A percentile compares a stretch with the other conserved stretches of the same genome.
phyloP scores from a whole-genome alignment of 2,329 filamentous ascomycete species.

The Aspergillus ustus region DNA sequence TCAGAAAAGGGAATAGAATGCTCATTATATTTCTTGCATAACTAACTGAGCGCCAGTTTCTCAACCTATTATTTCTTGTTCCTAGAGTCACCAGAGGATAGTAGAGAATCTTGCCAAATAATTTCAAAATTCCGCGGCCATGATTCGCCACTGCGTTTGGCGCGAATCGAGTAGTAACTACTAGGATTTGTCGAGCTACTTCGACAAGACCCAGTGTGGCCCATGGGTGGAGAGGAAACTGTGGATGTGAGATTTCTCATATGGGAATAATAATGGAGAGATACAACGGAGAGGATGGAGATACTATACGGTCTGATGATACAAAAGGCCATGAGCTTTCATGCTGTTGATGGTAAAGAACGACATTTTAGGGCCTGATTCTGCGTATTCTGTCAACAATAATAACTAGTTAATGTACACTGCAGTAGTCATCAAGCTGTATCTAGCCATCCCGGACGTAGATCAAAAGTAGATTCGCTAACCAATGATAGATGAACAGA shows the following conservation, averaged over 20 bases:
- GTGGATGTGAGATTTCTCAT: background rate
- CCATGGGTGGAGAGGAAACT: conserved; percentile 16
- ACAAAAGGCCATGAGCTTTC: background rate
- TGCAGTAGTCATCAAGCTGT: background rate
- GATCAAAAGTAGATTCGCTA: background rate
- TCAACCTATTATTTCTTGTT: background rate
- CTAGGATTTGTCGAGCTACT: background rate
- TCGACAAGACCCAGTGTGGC: conserved; percentile 4
- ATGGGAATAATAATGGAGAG: background rate
- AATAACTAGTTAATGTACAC: too few relatives aligned
- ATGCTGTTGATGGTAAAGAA: background rate
- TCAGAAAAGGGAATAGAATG: background rate
- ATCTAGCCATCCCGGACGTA: background rate
- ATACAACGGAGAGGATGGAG: background rate
- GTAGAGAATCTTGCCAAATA: background rate
- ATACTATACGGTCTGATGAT: background rate
- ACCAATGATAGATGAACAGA: background rate
- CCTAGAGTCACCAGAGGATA: background rate
- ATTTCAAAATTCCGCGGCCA: background rate
- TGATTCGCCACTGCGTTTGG: conserved; percentile 1
- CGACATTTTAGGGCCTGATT: too few relatives aligned
- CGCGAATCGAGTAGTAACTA: conserved; percentile 9
- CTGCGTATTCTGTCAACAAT: too few relatives aligned
- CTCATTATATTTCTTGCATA: background rate
- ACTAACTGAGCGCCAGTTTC: background rate